Evolutionary conservation across 345 rosid species (phyloP), one percentile per base, ranked within the genome.

Genomic region (Anacardium occidentale): DNA sequence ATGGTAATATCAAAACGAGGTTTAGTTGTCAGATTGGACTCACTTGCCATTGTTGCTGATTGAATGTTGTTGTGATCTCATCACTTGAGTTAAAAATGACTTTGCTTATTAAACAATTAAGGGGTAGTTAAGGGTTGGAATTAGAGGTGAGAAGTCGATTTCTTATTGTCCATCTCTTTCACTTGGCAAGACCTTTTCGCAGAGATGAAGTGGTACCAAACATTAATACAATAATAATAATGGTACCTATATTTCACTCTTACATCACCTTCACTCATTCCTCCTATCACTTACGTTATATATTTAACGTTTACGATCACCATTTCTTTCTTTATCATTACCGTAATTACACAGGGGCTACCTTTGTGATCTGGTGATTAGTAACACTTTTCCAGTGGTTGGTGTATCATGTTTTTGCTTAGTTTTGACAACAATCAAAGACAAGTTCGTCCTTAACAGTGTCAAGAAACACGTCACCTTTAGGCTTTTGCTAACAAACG

Each of bases 1-100:
- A 85, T 83, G 75, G 76, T 78, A 66, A 88, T 84, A 78, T 91
- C 96, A 44, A 77, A 85, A 55, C 68, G 81, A 44, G 66, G 87
- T 72, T 84, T 86, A 10, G 32, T 29, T 29, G 78, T 71, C 18
- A 63, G 66, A 70, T 70, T 63, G 76, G 54, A 48, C 65, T 81
- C 80, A 50, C 78, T 86, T 64, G 77, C 87, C 93, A 88, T 90
- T 40, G 17, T 71, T 59, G 58, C 51, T 47, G 14, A 47, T 47
- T 47, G 51, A 47, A 10, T 10, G 51, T 15, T 10, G 14, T 10
- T 47, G 51, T 47, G 51, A 47, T 47, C 51, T 18, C 55, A 52
- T 29, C 32, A 29, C 32, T 29, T 29, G 32, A 29, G 32, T 29
- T 29, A 29, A 29, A 29, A 29, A 29, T 29, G 32, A 3, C 62